Base-by-base conservation (phyloP, 2,329 filamentous ascomycete species). In the Epichloe gansuensis region DNA sequence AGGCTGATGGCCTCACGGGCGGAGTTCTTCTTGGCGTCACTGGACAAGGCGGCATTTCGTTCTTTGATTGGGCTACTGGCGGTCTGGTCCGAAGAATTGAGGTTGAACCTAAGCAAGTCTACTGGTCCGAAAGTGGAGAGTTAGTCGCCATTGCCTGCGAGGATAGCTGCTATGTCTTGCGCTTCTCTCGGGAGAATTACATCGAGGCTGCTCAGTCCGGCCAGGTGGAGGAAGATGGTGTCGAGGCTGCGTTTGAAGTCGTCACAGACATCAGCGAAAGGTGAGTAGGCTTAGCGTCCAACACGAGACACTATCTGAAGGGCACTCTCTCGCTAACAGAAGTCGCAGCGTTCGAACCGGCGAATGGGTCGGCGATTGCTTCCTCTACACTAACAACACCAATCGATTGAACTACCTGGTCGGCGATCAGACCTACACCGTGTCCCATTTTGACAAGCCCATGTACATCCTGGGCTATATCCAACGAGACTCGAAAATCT, bases 341-440 rank as follows among this genome's bases (percentile, higher is more conserved):
- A 35, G 13, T 28, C n/a, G 41, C 56, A 88, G 85, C 58, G 90
- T 97, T 50, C 86, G 88, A 58, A 96, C 91, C 21, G 93, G 91
- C 61, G 88, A 95, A 73, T 98, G 93, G 93, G 88, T 98, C 53
- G 93, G 93, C 57, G 93, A 98, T 73, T 95, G 91, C 74, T 95
- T 98, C 77, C 91, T 97, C 67, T 98, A 97, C 78, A 96, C 93
- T 52, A 97, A 95, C 76, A 87, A 80, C 68, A 95, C 91, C 9
- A 96, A 97, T 76, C 87, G 93, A 56, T 77, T 98, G 55, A 97
- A 97, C 75, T 97, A 97, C 73, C 82, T 98, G 23, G 91, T 98
- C 13, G 93, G 93, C 59, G 93, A 97, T 71, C 91, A 97, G 72
- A 95, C 90, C 13, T 96, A 97, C 76, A 96, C 91, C 3, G 87